Conservation (phyloP, 225 moss, liverwort and hornwort genomes). For the Bryoerythrophyllum caledonicum region DNA sequence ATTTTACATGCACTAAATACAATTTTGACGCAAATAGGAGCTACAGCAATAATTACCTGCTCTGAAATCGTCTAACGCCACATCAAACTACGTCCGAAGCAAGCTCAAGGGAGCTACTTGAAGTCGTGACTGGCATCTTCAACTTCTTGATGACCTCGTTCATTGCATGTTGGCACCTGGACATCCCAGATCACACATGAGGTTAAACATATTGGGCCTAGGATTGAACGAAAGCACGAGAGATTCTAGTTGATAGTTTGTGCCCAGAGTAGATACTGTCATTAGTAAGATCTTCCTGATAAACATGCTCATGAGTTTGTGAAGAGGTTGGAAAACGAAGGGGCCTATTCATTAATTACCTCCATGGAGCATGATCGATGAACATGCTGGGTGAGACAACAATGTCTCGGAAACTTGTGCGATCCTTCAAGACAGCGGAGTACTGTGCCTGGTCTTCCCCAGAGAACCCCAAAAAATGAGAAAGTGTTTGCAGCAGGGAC, state of each 20-base stretch:
- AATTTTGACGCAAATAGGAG: not conserved
- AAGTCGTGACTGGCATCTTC: not conserved
- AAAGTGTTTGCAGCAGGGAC: conserved; percentile 19
- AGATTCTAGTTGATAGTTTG: not conserved
- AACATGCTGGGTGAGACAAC: conserved; percentile 79
- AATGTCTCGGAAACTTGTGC: conserved; percentile 64
- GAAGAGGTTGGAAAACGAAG: not conserved
- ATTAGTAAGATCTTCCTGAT: not conserved
- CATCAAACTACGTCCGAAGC: conserved; percentile 23
- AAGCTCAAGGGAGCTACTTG: conserved; percentile 12
- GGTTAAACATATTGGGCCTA: not conserved
- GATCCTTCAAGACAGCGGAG: conserved; percentile 62
- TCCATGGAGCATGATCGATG: conserved; percentile 86
- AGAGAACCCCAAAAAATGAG: not conserved
- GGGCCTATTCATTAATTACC: conserved; percentile 21
- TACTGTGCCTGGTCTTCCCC: conserved; percentile 33
- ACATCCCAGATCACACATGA: not conserved
- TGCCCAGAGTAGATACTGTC: not conserved
- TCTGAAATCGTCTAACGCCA: not conserved
- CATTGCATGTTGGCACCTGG: conserved; percentile 43
- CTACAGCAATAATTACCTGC: not conserved
- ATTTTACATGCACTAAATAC: not conserved
- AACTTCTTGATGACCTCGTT: conserved; percentile 28
- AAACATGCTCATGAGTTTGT: not conserved
- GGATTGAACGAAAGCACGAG: not conserved